Evolutionary conservation across 805 yeast species (phyloP).

Genomic region (Saccharomyces eubayanus): DNA sequence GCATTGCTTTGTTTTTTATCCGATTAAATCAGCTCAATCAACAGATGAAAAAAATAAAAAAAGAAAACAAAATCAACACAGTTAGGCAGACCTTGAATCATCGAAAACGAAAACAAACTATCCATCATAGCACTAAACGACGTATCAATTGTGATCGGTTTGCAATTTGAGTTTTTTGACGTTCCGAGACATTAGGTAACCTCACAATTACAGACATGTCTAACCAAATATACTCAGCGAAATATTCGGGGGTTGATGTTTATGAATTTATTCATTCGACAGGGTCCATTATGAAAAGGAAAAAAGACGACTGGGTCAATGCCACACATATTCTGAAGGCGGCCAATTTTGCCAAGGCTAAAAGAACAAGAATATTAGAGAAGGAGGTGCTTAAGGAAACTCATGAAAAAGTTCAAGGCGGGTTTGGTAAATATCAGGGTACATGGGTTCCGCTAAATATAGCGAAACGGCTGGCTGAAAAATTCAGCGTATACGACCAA

Average conservation of each 20-base stretch:
- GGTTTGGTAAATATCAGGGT: constrained; percentile 94
- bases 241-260: constrained; percentile 75
- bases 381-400: constrained; percentile 79
- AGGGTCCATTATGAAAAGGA: constrained; percentile 70
- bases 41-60: neutral
- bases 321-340: constrained; percentile 93
- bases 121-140: neutral
- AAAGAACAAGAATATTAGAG: constrained; percentile 83
- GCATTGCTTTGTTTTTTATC: neutral
- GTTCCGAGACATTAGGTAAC: neutral
- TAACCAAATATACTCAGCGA: constrained; percentile 56
- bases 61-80: neutral
- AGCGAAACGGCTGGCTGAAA: constrained; percentile 59
- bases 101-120: neutral
- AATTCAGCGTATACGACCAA: constrained; percentile 54
- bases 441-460: constrained; percentile 87
- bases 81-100: neutral
- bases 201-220: constrained; percentile 4
- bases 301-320: constrained; percentile 74
- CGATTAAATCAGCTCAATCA: neutral
- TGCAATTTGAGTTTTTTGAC: neutral
- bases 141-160: neutral
- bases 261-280: constrained; percentile 63
- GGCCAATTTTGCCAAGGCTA: constrained; percentile 90
- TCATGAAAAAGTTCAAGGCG: constrained; percentile 95